phyloP scores from a whole-genome alignment of 176 grass and related monocot species.

The Leersia perrieri region DNA sequence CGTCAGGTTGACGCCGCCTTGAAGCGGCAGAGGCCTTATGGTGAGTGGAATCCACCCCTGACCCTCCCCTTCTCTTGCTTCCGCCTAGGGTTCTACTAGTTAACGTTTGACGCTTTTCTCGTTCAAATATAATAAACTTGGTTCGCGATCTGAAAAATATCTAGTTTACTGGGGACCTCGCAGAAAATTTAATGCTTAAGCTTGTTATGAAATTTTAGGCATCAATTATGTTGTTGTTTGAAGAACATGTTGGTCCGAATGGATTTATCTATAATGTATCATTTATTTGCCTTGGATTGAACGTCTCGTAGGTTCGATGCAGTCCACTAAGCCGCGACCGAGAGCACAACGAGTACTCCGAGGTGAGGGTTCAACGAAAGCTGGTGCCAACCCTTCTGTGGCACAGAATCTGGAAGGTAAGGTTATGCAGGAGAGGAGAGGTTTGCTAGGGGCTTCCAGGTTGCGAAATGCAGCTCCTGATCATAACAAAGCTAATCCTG shows the following conservation, averaged over 20 bases:
- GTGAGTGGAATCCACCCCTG: conserved; percentile 32
- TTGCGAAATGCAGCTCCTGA: conserved; percentile 12
- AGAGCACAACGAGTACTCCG: conserved; percentile 54
- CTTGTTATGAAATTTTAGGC: background rate
- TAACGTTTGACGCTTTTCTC: background rate
- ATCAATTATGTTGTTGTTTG: conserved; percentile 11
- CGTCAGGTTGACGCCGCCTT: conserved; percentile 63
- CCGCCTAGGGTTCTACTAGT: conserved; percentile 14
- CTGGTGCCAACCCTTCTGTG: conserved; percentile 33
- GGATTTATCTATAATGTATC: conserved; percentile 3
- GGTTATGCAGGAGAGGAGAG: conserved; percentile 32
- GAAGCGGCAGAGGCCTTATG: conserved; percentile 63
- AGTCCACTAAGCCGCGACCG: conserved; percentile 52
- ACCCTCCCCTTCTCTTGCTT: background rate
- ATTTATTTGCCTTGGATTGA: conserved; percentile 28
- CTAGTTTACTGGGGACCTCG: background rate
- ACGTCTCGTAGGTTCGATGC: conserved; percentile 46
- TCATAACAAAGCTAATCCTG: conserved; percentile 35
- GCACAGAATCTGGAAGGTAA: conserved; percentile 15
- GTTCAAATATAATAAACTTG: background rate
- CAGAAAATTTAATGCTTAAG: background rate
- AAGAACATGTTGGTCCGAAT: background rate
- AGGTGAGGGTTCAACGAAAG: conserved; percentile 29
- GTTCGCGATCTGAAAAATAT: background rate
- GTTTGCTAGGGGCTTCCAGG: conserved; percentile 25